Conservation (phyloP, 805 yeast species). For the Blastobotrys mokoenaii region DNA sequence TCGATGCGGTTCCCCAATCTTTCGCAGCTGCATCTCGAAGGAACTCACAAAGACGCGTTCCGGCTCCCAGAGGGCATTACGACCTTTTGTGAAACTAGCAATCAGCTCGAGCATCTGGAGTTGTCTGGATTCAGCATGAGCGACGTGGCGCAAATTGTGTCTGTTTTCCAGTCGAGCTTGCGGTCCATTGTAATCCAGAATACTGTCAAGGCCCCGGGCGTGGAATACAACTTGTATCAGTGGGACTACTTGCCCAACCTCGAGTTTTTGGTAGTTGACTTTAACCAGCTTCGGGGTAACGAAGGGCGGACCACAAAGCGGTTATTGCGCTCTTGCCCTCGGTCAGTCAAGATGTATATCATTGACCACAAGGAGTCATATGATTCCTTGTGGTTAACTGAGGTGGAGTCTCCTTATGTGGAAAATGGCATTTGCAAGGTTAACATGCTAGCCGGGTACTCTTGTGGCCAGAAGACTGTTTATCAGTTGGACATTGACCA, state of each 20-base stretch:
- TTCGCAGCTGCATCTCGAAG: background rate
- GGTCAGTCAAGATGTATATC: background rate
- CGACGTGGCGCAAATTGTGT: background rate
- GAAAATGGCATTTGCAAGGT: background rate
- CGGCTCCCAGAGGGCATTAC: background rate
- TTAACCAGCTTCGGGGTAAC: background rate
- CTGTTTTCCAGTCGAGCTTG: background rate
- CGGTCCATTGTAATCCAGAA: background rate
- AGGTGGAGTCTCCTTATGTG: background rate
- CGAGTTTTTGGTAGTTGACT: background rate
- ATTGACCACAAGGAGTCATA: constrained; percentile 1
- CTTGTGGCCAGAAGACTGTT: background rate
- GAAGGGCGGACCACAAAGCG: background rate
- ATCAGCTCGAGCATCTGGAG: background rate
- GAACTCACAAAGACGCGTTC: background rate
- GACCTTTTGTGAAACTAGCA: background rate
- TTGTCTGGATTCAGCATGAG: background rate
- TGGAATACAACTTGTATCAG: background rate
- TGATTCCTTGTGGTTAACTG: background rate
- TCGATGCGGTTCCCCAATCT: constrained; percentile 1
- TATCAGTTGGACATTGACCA: background rate
- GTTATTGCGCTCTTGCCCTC: background rate
- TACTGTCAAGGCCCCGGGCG: background rate
- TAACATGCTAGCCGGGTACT: background rate
- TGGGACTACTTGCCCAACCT: background rate